phyloP scores from a whole-genome alignment of 2,329 filamentous ascomycete genomes.

The Aspergillus brasiliensis region DNA sequence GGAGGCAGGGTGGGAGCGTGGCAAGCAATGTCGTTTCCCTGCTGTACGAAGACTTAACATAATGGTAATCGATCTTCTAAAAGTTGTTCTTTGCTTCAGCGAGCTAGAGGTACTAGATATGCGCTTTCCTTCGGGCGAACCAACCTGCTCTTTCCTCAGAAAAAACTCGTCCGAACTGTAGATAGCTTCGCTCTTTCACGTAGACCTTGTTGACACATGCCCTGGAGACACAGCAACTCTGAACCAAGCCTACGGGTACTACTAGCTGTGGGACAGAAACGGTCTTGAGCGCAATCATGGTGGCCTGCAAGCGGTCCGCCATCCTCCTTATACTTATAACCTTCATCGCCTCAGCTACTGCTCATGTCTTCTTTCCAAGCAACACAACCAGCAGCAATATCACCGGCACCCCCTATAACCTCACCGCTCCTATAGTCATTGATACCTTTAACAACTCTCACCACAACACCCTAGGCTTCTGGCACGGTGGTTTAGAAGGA shows the following conservation, averaged over 20 bases:
- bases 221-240: neutral
- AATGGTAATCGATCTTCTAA: neutral
- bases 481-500: conserved; percentile 67
- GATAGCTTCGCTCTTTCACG: neutral
- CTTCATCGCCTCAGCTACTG: neutral
- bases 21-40: conserved; percentile 5
- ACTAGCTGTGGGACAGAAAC: neutral
- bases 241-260: neutral
- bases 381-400: neutral
- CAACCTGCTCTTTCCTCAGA: neutral
- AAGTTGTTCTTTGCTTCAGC: neutral
- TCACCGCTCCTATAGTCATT: conserved; percentile 47
- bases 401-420: neutral
- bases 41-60: neutral
- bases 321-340: conserved; percentile 1
- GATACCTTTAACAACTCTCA: conserved; percentile 60
- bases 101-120: neutral
- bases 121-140: neutral
- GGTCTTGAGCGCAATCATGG: neutral
- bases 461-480: conserved; percentile 63
- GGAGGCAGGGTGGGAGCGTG: conserved; percentile 3
- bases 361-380: neutral
- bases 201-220: neutral
- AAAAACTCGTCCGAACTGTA: neutral
- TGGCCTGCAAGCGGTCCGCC: neutral